Base-by-base conservation (phyloP, 2,329 filamentous ascomycete species). In the Epichloe brachyelytri region DNA sequence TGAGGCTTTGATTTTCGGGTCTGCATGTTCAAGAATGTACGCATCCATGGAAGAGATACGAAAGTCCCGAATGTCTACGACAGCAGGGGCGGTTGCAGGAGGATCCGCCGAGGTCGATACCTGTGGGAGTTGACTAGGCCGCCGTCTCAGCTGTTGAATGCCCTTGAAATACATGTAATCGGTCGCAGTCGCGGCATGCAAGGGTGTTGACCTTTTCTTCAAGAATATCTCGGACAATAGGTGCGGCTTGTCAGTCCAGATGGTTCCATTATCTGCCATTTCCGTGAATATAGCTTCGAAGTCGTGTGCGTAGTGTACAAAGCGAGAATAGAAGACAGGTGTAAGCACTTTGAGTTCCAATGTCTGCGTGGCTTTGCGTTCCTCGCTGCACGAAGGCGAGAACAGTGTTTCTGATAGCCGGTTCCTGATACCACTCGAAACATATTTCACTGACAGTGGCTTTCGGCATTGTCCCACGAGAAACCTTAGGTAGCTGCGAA, bases 311-410 rank as follows among this genome's bases (percentile, higher is more conserved):
- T 86, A 85, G 55, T 77, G 73, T 0, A 81, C 71, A 46, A 86
- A 80, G 30, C 82, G 75, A 12, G 77, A 73, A 66, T 88, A 88
- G 60, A 88, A 88, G 0, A 68, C 70, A 1, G 84, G 83, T 0
- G 79, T 83, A 19, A 84, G 63, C 4, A 86, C 68, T 49, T 74
- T 75, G 46, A 86, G 66, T 43, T 77, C 75, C 5, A 85, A 20
- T 0, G 72, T 63, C 20, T 72, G 65, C 3, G 54, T 53, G 2
- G 49, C 39, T 3, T 53, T 48, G 12, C 46, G 49, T 0, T 57
- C 49, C 2, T 58, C 48, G 11, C 53, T 49, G 14, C 63, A 62
- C 2, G 56, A 48, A 5, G 59, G 52, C 4, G 71, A 74, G 19
- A 55, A 57, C 55, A 74, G 69, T 26, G 65, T 57, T 55, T 73